Evolutionary conservation across 148 eudicot genomes (phyloP).

Genomic region (Cornus controversa): DNA sequence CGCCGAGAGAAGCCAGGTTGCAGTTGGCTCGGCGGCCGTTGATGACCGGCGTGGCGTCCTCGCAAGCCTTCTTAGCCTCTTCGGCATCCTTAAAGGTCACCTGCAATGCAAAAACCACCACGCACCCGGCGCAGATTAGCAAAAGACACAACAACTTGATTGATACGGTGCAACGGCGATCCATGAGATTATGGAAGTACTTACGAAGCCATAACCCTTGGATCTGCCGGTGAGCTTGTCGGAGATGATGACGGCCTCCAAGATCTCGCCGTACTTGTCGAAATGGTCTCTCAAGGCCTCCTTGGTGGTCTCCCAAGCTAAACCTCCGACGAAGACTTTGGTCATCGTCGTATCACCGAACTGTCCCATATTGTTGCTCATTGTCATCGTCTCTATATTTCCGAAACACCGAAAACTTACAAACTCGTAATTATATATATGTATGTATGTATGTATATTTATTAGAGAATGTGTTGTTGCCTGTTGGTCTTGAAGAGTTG

Average conservation of each 20-base stretch:
- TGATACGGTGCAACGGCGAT: neutral
- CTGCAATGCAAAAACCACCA: constrained; percentile 25
- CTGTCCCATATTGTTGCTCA: constrained; percentile 35
- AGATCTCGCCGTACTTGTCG: constrained; percentile 68
- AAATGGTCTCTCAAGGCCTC: constrained; percentile 74
- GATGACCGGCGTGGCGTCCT: constrained; percentile 81
- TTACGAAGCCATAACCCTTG: constrained; percentile 95
- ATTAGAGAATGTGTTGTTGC: neutral
- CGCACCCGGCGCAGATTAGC: neutral
- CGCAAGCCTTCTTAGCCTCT: constrained; percentile 89
- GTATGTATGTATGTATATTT: neutral
- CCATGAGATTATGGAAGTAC: constrained; percentile 5
- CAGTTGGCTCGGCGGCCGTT: constrained; percentile 95
- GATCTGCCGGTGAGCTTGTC: constrained; percentile 89
- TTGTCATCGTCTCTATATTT: constrained; percentile 32
- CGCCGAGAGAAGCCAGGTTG: constrained; percentile 88
- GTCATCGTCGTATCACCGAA: constrained; percentile 74
- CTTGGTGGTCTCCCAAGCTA: constrained; percentile 90
- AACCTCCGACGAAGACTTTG: constrained; percentile 92
- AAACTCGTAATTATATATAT: neutral
- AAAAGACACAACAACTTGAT: neutral
- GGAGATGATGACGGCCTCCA: constrained; percentile 86
- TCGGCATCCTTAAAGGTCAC: constrained; percentile 89
- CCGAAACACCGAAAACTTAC: too few relatives aligned
- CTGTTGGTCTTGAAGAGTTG: neutral